Percentiles rank a stretch among this genome's conserved stretches.
Conservation (phyloP, 2,329 filamentous ascomycete species). For the Monilinia polystroma region DNA sequence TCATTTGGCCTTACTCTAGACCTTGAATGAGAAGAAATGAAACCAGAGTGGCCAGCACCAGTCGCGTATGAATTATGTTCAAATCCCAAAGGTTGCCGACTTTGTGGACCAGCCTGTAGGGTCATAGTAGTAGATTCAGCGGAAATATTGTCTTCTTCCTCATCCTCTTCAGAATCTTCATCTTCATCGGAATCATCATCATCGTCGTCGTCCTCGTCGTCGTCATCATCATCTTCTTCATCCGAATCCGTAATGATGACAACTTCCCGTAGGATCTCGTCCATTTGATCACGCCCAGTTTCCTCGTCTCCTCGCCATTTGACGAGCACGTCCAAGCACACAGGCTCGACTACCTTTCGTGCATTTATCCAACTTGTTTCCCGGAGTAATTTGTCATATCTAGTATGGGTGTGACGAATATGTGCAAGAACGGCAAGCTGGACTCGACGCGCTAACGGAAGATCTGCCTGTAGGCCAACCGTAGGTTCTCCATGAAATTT, state of each 20-base stretch:
- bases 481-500: constrained; percentile 53
- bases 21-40: constrained; percentile 8
- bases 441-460: constrained; percentile 60
- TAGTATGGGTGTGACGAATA: constrained; percentile 65
- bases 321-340: constrained; percentile 64
- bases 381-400: constrained; percentile 60
- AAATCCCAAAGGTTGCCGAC: constrained; percentile 6
- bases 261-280: constrained; percentile 65
- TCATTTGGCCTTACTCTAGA: constrained; percentile 9
- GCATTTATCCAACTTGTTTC: constrained; percentile 60
- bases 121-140: constrained; percentile 26
- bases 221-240: constrained; percentile 27
- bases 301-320: constrained; percentile 73
- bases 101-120: constrained; percentile 23
- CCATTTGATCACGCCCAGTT: constrained; percentile 64
- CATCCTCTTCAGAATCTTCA: constrained; percentile 26
- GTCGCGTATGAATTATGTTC: not conserved
- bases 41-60: not conserved
- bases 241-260: constrained; percentile 55
- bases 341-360: constrained; percentile 58
- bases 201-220: constrained; percentile 28
- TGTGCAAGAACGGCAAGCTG: constrained; percentile 66
- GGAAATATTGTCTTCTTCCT: constrained; percentile 31
- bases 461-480: constrained; percentile 56
- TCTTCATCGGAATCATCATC: constrained; percentile 27